A percentile compares a stretch with the other conserved stretches of the same genome.
Evolutionary conservation across 2,329 filamentous ascomycete species (phyloP).

Genomic region (Fusarium albosuccineum): DNA sequence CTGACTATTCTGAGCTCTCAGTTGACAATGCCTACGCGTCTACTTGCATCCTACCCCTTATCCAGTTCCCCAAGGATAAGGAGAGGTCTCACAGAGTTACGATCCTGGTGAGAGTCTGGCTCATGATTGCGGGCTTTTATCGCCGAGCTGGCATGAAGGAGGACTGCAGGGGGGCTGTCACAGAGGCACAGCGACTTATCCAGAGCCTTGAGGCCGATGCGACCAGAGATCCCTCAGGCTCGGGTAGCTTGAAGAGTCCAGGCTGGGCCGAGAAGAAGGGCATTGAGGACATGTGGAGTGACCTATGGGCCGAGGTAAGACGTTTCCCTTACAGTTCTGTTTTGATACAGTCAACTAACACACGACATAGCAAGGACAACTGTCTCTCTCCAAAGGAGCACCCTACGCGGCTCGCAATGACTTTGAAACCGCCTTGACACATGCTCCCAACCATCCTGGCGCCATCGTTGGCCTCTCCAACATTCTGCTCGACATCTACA

Average conservation of each 20-base stretch:
- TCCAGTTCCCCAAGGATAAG: constrained; percentile 68
- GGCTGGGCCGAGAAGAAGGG: constrained; percentile 86
- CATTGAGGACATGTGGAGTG: constrained; percentile 85
- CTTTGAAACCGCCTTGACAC: constrained; percentile 86
- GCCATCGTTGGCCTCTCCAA: constrained; percentile 87
- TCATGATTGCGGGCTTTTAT: constrained; percentile 91
- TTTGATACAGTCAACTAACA: constrained; percentile 11
- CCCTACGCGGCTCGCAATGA: constrained; percentile 79
- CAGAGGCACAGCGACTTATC: constrained; percentile 84
- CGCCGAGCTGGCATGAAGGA: constrained; percentile 83
- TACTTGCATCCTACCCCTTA: constrained; percentile 62
- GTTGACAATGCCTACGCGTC: constrained; percentile 59
- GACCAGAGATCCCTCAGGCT: constrained; percentile 71
- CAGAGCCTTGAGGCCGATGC: constrained; percentile 77
- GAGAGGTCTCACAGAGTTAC: constrained; percentile 63
- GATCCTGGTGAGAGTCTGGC: constrained; percentile 84
- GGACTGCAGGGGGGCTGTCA: constrained; percentile 82
- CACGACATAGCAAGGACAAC: constrained; percentile 72
- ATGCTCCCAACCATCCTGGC: constrained; percentile 82
- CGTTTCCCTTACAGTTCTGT: constrained; percentile 15
- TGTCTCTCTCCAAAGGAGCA: constrained; percentile 71
- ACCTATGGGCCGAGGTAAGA: constrained; percentile 84
- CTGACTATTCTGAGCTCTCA: constrained; percentile 56
- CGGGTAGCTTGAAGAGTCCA: constrained; percentile 70
- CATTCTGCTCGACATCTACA: constrained; percentile 88